These are phyloP conservation scores for Akanthomyces lecanii DNA, from an alignment of 2,329 filamentous ascomycete species.

Conservation along the genomic window DNA sequence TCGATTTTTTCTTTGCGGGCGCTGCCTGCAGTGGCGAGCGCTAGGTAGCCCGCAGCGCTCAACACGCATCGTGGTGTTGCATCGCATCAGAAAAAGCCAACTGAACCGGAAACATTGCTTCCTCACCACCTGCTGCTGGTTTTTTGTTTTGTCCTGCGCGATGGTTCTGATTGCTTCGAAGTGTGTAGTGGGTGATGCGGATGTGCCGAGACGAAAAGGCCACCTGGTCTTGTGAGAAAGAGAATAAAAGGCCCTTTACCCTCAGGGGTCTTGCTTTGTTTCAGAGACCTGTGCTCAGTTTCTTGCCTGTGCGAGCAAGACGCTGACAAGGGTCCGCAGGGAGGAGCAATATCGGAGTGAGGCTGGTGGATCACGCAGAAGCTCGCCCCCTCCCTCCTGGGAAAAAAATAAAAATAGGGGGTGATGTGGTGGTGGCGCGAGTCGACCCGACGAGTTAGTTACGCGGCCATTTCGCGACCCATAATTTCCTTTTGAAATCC, in stretches of 20 bases:
- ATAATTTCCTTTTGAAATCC: constrained; percentile 13
- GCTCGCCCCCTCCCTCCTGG: not conserved
- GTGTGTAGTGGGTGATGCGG: not conserved
- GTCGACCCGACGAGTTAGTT: constrained; percentile 5
- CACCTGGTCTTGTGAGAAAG: not conserved
- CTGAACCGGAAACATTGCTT: not conserved
- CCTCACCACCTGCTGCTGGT: not conserved
- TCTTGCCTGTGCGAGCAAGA: constrained; percentile 21
- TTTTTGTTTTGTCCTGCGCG: not conserved
- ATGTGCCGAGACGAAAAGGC: constrained; percentile 3
- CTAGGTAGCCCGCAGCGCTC: not conserved
- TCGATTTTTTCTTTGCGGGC: not conserved
- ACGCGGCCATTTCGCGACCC: constrained; percentile 16
- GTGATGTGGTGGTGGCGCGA: constrained; percentile 8
- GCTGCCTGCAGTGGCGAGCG: not conserved
- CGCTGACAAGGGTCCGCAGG: constrained; percentile 20
- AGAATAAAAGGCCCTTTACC: not conserved
- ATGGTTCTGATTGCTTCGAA: not conserved
- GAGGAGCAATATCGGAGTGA: constrained; percentile 24
- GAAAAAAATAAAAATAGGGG: constrained; percentile 11
- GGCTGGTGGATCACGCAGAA: constrained; percentile 20
- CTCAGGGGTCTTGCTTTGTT: constrained; percentile 18
- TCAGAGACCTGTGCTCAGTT: constrained; percentile 19
- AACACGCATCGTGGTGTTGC: not conserved
- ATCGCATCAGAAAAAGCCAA: not conserved